Conservation (phyloP, 164 flowering plant species). For the Taxillus chinensis region DNA sequence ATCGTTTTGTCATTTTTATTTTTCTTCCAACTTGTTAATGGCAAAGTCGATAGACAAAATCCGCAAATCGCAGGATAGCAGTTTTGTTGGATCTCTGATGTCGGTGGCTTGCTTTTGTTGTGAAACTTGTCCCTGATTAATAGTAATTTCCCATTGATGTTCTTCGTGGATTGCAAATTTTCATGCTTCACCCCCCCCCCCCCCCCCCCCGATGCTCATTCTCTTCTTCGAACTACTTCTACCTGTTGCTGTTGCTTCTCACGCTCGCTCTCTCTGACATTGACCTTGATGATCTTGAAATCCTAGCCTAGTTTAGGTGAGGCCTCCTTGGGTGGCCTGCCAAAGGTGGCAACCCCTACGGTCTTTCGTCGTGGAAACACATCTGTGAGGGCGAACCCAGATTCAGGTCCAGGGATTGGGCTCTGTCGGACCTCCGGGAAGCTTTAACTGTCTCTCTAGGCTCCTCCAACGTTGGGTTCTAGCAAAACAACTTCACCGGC, state of each 20-base stretch:
- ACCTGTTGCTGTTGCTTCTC: conserved; percentile 8
- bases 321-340: conserved; percentile 50
- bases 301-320: conserved; percentile 34
- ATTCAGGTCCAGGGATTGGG: conserved; percentile 49
- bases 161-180: too few species aligned
- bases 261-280: conserved; percentile 23
- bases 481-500: conserved; percentile 43
- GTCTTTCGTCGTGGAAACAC: conserved; percentile 34
- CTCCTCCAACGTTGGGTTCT: conserved; percentile 45
- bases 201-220: too few species aligned
- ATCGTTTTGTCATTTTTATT: too few species aligned
- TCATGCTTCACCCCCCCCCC: too few species aligned
- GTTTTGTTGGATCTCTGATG: too few species aligned
- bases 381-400: conserved; percentile 34
- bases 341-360: conserved; percentile 51
- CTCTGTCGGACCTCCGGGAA: conserved; percentile 42
- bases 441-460: conserved; percentile 38
- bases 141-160: too few species aligned
- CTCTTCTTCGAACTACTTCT: too few species aligned
- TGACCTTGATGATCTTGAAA: conserved; percentile 35
- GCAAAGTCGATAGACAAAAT: too few species aligned
- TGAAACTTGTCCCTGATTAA: too few species aligned
- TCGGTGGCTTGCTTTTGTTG: too few species aligned
- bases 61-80: too few species aligned
- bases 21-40: too few species aligned